Conservation (phyloP, 1,284 basidiomycete species). For the Cryptococcus sp. region DNA sequence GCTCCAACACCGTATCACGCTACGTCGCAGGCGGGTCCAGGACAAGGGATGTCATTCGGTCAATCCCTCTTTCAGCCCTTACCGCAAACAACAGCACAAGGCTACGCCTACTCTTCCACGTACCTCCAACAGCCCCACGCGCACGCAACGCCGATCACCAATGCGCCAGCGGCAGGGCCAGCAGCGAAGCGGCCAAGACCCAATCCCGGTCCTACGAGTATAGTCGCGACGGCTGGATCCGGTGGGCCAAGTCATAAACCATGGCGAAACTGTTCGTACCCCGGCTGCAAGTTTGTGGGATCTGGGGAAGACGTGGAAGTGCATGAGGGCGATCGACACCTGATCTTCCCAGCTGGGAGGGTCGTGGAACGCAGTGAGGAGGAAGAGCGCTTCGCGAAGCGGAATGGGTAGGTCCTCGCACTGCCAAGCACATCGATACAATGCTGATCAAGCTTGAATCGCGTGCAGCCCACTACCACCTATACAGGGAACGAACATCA, state of each 20-base stretch:
- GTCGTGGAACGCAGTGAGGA: constrained; percentile 59
- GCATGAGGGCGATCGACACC: constrained; percentile 88
- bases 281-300: constrained; percentile 71
- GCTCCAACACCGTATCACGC: not conserved
- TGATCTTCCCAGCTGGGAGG: constrained; percentile 69
- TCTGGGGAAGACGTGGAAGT: constrained; percentile 72
- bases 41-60: constrained; percentile 14
- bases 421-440: too few relatives aligned
- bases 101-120: constrained; percentile 62
- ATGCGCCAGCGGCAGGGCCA: too few relatives aligned
- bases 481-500: constrained; percentile 77
- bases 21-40: too few relatives aligned
- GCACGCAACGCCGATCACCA: too few relatives aligned
- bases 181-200: constrained; percentile 17
- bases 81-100: constrained; percentile 55
- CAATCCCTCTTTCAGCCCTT: constrained; percentile 33
- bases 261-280: constrained; percentile 62
- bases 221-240: not conserved
- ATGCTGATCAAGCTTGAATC: too few relatives aligned
- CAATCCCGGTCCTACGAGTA: not conserved
- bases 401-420: constrained; percentile 63
- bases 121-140: constrained; percentile 42
- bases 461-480: constrained; percentile 53
- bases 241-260: constrained; percentile 17
- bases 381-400: constrained; percentile 62